phyloP scores from a whole-genome alignment of 2,329 filamentous ascomycete species.

The Botrytis paeoniae region DNA sequence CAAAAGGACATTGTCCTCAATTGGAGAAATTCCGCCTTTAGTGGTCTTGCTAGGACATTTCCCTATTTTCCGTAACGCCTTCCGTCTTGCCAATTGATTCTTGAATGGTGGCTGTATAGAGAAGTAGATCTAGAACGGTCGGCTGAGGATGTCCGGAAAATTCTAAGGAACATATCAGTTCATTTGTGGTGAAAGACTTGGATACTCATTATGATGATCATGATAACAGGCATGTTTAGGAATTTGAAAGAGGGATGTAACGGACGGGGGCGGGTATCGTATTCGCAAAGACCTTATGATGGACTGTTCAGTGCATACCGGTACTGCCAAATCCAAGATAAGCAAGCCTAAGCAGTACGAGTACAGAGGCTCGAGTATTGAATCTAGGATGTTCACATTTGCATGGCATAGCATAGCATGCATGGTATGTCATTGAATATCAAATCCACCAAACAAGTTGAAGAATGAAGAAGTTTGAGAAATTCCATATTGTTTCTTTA shows the following conservation, averaged over 20 bases:
- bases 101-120: not conserved
- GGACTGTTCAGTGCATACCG: not conserved
- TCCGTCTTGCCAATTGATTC: not conserved
- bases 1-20: not conserved
- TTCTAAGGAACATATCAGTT: not conserved
- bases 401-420: no score
- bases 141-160: not conserved
- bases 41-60: not conserved
- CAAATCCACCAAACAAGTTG: not conserved
- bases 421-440: not conserved
- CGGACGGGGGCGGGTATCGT: not conserved
- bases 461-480: not conserved
- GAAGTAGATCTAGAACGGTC: not conserved
- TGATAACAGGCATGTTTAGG: not conserved
- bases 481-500: not conserved
- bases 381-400: not conserved
- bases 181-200: not conserved
- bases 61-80: not conserved
- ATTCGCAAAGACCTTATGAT: not conserved
- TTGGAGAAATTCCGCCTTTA: not conserved
- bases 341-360: not conserved
- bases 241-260: not conserved
- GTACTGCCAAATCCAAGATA: not conserved
- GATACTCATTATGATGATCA: not conserved
- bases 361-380: not conserved